A percentile compares a stretch with the other conserved stretches of the same genome.
phyloP scores from a whole-genome alignment of 2,329 filamentous ascomycete species.

The Orbilia brochopaga region DNA sequence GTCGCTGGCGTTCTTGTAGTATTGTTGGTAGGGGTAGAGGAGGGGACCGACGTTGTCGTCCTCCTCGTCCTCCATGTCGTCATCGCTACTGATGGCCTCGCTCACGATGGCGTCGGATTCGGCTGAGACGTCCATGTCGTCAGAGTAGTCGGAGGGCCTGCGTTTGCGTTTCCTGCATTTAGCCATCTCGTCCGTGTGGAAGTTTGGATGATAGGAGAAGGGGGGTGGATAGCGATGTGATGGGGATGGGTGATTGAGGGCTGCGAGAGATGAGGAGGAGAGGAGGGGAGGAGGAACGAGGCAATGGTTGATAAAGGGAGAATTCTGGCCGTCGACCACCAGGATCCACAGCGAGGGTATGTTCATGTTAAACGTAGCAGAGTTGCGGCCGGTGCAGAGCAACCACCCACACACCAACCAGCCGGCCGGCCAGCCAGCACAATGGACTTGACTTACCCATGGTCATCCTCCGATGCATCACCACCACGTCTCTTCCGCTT shows the following conservation, averaged over 20 bases:
- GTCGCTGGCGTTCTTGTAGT: slow-evolving; percentile 75
- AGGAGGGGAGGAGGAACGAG: not conserved
- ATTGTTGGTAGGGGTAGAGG: slow-evolving; percentile 83
- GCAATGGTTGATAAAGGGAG: slow-evolving; percentile 4
- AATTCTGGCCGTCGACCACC: slow-evolving; percentile 12
- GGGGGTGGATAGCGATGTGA: not conserved
- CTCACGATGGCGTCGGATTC: slow-evolving; percentile 29
- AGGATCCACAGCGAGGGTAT: slow-evolving; percentile 2
- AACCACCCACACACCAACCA: not conserved
- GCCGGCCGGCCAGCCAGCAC: not conserved
- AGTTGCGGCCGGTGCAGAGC: not conserved
- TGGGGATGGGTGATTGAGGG: slow-evolving; percentile 3
- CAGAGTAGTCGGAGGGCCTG: slow-evolving; percentile 6
- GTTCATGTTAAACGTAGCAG: not conserved
- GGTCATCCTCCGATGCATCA: slow-evolving; percentile 21
- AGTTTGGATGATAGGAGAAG: not conserved
- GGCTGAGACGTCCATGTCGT: slow-evolving; percentile 14
- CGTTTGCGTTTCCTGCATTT: slow-evolving; percentile 3
- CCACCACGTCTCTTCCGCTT: slow-evolving; percentile 20
- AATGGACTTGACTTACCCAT: slow-evolving; percentile 23
- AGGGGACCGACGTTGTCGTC: slow-evolving; percentile 60
- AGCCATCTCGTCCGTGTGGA: slow-evolving; percentile 31
- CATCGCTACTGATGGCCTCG: slow-evolving; percentile 39
- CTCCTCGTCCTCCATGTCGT: slow-evolving; percentile 25
- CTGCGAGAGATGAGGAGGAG: not conserved